A percentile compares a stretch with the other conserved stretches of the same genome.
phyloP scores from a whole-genome alignment of 441 rosid species.

The Euphorbia corollata region DNA sequence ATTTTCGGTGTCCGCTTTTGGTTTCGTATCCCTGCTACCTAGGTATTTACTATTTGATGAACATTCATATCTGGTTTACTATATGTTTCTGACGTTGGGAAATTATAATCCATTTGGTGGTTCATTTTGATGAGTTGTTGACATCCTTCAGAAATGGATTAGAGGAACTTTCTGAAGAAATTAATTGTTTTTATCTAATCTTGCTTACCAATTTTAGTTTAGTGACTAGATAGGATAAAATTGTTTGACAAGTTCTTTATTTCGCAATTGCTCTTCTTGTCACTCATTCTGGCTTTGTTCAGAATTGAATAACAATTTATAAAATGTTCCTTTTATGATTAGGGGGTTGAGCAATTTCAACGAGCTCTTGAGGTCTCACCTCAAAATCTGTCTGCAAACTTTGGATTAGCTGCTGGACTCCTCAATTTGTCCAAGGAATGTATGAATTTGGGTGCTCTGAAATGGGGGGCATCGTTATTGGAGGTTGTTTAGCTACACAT shows the following conservation, averaged over 20 bases:
- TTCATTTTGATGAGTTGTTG: neutral
- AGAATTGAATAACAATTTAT: constrained; percentile 13
- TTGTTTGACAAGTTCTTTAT: neutral
- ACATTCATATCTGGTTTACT: neutral
- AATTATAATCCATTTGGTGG: neutral
- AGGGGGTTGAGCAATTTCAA: constrained; percentile 82
- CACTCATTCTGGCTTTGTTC: neutral
- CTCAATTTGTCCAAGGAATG: constrained; percentile 82
- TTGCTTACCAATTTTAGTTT: neutral
- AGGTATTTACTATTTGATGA: no score
- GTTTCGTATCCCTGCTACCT: no score
- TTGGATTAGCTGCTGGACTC: constrained; percentile 80
- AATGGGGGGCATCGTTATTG: constrained; percentile 78
- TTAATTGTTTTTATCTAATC: neutral
- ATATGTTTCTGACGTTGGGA: neutral
- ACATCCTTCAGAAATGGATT: no score
- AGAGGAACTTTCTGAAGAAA: no score
- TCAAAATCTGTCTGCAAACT: constrained; percentile 62
- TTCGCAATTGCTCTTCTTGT: neutral
- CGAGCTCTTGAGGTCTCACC: constrained; percentile 70
- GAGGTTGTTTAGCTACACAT: constrained; percentile 43
- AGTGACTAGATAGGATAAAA: neutral
- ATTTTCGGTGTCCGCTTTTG: no score
- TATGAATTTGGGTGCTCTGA: constrained; percentile 69
- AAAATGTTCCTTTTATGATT: constrained; percentile 25